phyloP scores from a whole-genome alignment of 768 basidiomycete species.

The Tricholoma flavovirens region DNA sequence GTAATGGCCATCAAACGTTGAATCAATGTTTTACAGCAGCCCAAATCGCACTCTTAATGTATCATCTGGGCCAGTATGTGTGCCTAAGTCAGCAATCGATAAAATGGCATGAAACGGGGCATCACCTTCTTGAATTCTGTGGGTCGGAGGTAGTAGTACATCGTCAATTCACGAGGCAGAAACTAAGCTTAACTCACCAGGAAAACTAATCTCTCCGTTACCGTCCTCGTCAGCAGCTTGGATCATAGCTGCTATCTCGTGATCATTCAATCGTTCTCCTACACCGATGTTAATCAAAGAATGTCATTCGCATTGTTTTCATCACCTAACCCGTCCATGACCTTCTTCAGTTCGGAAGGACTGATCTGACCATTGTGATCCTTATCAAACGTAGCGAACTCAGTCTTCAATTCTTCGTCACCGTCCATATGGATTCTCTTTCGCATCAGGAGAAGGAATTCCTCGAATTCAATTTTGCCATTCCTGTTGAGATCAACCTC shows the following conservation, averaged over 20 bases:
- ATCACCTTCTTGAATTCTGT: constrained; percentile 14
- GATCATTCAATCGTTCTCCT: constrained; percentile 64
- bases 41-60: not conserved
- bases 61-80: not conserved
- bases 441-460: constrained; percentile 44
- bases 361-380: constrained; percentile 91
- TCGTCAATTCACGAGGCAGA: not conserved
- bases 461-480: constrained; percentile 42
- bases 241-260: constrained; percentile 87
- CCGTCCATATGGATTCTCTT: constrained; percentile 34
- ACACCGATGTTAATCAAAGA: not conserved
- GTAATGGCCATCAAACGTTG: too few species aligned
- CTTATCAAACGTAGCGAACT: constrained; percentile 81
- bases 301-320: not conserved
- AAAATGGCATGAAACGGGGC: not conserved
- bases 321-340: constrained; percentile 88
- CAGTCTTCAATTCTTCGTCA: constrained; percentile 41
- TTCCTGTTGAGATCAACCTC: constrained; percentile 40
- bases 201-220: constrained; percentile 79
- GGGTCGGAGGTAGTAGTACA: not conserved
- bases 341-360: constrained; percentile 83
- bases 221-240: constrained; percentile 83
- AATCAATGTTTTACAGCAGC: not conserved
- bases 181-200: constrained; percentile 38
- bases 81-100: not conserved